Conservation (phyloP, 352 stramenopile genomes). For the Globisporangium sylvaticum region DNA sequence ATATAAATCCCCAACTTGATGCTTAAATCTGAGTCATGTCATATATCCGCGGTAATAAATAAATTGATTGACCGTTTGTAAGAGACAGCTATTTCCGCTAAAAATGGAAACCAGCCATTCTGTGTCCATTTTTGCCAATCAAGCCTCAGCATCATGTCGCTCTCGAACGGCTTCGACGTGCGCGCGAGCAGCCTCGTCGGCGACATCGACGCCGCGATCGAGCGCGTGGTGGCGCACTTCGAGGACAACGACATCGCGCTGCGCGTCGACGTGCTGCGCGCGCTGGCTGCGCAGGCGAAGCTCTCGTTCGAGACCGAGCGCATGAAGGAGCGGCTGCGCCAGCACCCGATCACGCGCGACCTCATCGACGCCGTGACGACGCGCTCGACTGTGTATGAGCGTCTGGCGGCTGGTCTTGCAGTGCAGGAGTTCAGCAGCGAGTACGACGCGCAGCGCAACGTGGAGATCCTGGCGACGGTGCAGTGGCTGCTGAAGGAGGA, state of each 20-base stretch:
- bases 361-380: conserved; percentile 50
- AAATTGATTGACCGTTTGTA: no score
- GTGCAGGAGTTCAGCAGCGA: conserved; percentile 61
- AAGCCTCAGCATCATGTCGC: conserved; percentile 2
- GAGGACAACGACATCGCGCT: conserved; percentile 64
- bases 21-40: no score
- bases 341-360: conserved; percentile 62
- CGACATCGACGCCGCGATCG: conserved; percentile 61
- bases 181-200: conserved; percentile 57
- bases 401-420: conserved; percentile 30
- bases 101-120: no score
- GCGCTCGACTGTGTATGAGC: conserved; percentile 42
- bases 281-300: conserved; percentile 49
- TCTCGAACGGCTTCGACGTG: conserved; percentile 35
- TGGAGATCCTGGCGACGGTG: conserved; percentile 52
- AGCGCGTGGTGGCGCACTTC: conserved; percentile 70
- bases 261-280: conserved; percentile 62
- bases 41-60: no score
- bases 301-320: conserved; percentile 68
- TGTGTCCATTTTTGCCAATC: no score
- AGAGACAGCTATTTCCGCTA: no score
- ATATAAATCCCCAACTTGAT: no score
- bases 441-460: conserved; percentile 60
- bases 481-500: conserved; percentile 38
- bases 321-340: conserved; percentile 47